Conservation (phyloP, 345 rosid species). For the Geranium rotundifolium region DNA sequence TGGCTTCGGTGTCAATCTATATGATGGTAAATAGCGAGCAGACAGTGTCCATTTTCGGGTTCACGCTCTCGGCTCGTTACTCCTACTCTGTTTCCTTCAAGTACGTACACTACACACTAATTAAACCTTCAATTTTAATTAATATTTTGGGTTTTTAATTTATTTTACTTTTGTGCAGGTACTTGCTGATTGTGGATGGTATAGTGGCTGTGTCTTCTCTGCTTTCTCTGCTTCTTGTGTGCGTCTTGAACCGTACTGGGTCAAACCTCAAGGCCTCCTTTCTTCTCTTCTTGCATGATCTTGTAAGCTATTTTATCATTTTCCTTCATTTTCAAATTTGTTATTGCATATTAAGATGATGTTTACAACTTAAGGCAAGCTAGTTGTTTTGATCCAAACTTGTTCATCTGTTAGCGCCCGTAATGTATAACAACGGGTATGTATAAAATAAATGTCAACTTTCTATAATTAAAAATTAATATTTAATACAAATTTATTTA, state of each 20-base stretch:
- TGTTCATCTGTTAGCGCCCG: too few relatives aligned
- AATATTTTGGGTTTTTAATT: background rate
- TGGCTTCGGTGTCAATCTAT: slow-evolving; percentile 23
- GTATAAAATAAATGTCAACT: too few relatives aligned
- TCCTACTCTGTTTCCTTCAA: slow-evolving; percentile 29
- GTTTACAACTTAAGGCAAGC: too few relatives aligned
- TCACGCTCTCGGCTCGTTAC: slow-evolving; percentile 21
- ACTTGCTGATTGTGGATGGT: slow-evolving; percentile 29
- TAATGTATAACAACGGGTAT: too few relatives aligned
- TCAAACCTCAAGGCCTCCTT: slow-evolving; percentile 16
- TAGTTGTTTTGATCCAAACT: too few relatives aligned
- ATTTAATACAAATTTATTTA: too few relatives aligned
- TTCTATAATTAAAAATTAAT: too few relatives aligned
- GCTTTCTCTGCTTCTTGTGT: slow-evolving; percentile 26
- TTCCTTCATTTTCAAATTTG: background rate
- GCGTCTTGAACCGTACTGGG: slow-evolving; percentile 11
- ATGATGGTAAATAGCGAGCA: slow-evolving; percentile 26
- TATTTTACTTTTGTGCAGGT: slow-evolving; percentile 21
- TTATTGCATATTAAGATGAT: too few relatives aligned
- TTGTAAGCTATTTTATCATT: slow-evolving; percentile 23
- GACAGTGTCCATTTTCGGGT: slow-evolving; percentile 13
- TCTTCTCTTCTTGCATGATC: slow-evolving; percentile 33
- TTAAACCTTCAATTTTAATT: background rate
- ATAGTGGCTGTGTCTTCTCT: slow-evolving; percentile 27
- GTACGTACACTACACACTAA: slow-evolving; percentile 14